phyloP scores from a whole-genome alignment of 306 rosid species.

The Nissolia schottii region DNA sequence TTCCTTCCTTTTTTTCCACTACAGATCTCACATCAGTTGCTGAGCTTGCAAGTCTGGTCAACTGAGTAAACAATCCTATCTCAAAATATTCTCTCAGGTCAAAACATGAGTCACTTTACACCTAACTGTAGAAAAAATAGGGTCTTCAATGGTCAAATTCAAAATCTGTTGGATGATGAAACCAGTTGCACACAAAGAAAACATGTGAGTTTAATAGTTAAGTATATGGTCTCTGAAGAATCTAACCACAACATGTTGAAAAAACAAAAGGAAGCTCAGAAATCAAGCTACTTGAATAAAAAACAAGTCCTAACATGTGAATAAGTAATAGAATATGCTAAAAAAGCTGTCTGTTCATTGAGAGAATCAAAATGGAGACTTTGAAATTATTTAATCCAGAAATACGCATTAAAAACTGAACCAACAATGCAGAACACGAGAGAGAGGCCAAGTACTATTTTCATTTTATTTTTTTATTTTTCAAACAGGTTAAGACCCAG shows the following conservation, averaged over 20 bases:
- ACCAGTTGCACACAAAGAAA: constrained; percentile 58
- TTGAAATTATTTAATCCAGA: constrained; percentile 21
- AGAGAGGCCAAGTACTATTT: too few relatives aligned
- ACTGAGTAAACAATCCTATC: constrained; percentile 34
- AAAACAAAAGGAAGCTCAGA: not conserved
- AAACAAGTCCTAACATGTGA: constrained; percentile 40
- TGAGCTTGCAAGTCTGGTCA: constrained; percentile 37
- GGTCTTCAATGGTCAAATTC: constrained; percentile 41
- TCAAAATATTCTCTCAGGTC: constrained; percentile 37
- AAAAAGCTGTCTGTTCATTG: constrained; percentile 27
- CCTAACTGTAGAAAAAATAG: constrained; percentile 33
- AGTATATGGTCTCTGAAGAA: constrained; percentile 26
- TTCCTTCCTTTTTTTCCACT: constrained; percentile 27
- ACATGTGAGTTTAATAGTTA: constrained; percentile 40
- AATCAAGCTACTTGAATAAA: constrained; percentile 9
- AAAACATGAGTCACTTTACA: constrained; percentile 39
- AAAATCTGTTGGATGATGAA: constrained; percentile 29
- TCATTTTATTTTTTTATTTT: too few relatives aligned
- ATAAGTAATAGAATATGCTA: constrained; percentile 43
- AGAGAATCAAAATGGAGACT: constrained; percentile 27
- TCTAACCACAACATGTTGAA: constrained; percentile 26
- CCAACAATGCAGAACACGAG: too few relatives aligned
- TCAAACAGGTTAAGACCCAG: too few relatives aligned
- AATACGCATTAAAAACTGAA: constrained; percentile 20
- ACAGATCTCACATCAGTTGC: constrained; percentile 54